phyloP scores from a whole-genome alignment of 1,284 basidiomycete genomes.

The Neotropicomus parvogracilis region DNA sequence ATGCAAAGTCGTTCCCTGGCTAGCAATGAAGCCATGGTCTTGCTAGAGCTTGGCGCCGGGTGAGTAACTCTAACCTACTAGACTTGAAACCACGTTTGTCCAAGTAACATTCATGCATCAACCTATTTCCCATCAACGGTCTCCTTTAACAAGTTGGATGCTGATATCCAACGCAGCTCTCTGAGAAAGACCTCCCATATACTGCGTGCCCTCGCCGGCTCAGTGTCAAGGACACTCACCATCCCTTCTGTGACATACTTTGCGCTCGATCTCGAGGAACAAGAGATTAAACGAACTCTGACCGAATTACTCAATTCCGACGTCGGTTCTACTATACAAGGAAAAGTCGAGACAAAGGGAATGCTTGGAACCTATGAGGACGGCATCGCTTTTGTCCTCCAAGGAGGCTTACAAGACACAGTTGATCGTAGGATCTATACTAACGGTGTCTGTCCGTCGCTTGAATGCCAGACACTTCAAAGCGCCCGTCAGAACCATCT shows the following conservation, averaged over 20 bases:
- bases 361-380: conserved; percentile 90
- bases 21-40: conserved; percentile 46
- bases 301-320: conserved; percentile 61
- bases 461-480: conserved; percentile 8
- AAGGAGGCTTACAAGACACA: conserved; percentile 49
- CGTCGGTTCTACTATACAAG: conserved; percentile 61
- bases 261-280: conserved; percentile 88
- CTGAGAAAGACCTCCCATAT: conserved; percentile 90
- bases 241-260: conserved; percentile 76
- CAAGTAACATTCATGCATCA: not conserved
- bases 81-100: not conserved
- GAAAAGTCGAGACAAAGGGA: conserved; percentile 74
- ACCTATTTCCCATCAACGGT: not conserved
- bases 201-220: conserved; percentile 67
- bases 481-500: conserved; percentile 29
- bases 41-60: conserved; percentile 88
- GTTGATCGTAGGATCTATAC: not conserved
- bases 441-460: not conserved
- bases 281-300: conserved; percentile 83
- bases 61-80: conserved; percentile 43
- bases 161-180: conserved; percentile 49
- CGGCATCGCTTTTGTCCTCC: conserved; percentile 64
- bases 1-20: conserved; percentile 58
- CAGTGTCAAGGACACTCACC: conserved; percentile 36
- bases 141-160: not conserved